A percentile compares a stretch with the other conserved stretches of the same genome.
These are phyloP conservation scores for Dothideomycetidae sp. DNA, from an alignment of 2,329 filamentous ascomycete genomes.

Conservation along the genomic window DNA sequence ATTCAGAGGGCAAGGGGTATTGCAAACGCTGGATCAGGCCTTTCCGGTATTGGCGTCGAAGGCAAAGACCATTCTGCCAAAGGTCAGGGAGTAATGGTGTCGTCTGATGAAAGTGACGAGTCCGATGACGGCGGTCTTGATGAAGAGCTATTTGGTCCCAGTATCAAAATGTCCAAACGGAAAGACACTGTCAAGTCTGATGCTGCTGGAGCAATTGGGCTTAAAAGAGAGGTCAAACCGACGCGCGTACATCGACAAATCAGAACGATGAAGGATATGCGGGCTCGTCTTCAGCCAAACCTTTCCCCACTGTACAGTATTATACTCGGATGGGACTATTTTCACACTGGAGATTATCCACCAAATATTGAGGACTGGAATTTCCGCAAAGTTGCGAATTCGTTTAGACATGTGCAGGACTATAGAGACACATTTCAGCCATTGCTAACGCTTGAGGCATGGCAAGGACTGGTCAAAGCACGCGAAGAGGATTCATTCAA, in stretches of 20 bases:
- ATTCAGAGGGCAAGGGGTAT: slow-evolving; percentile 50
- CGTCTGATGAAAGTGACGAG: slow-evolving; percentile 48
- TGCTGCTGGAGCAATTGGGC: slow-evolving; percentile 18
- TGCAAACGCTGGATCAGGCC: slow-evolving; percentile 67
- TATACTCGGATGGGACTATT: slow-evolving; percentile 90
- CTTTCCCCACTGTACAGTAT: slow-evolving; percentile 72
- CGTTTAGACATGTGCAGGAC: slow-evolving; percentile 58
- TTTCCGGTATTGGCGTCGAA: slow-evolving; percentile 54
- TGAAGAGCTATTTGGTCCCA: slow-evolving; percentile 51
- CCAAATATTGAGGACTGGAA: slow-evolving; percentile 54
- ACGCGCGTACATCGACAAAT: slow-evolving; percentile 71
- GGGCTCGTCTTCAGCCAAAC: slow-evolving; percentile 78
- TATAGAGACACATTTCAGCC: slow-evolving; percentile 89
- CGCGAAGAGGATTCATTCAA: slow-evolving; percentile 74
- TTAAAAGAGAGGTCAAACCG: slow-evolving; percentile 42
- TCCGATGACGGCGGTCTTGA: slow-evolving; percentile 38
- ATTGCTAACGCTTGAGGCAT: slow-evolving; percentile 80
- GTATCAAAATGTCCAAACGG: slow-evolving; percentile 28
- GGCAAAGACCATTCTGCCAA: slow-evolving; percentile 65
- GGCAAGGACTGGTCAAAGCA: slow-evolving; percentile 81
- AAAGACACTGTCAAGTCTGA: slow-evolving; percentile 23
- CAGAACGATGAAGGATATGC: slow-evolving; percentile 82
- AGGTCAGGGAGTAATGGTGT: slow-evolving; percentile 83
- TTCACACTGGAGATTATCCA: slow-evolving; percentile 74
- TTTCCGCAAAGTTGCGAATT: slow-evolving; percentile 63